Evolutionary conservation across 805 yeast species (phyloP).

Genomic region (Cyberlindnera suaveolens): DNA sequence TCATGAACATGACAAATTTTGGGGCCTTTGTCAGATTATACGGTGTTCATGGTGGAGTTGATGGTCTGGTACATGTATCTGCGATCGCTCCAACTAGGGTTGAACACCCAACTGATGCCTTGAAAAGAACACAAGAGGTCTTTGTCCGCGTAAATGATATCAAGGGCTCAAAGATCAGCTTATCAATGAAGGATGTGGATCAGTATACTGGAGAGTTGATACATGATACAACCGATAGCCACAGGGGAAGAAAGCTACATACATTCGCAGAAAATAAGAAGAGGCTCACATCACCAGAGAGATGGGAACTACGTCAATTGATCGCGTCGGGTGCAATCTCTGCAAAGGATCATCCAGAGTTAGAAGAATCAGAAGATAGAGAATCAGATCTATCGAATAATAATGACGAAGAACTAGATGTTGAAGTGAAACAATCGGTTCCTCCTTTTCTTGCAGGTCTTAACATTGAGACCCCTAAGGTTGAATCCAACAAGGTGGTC

Average conservation of each 20-base stretch:
- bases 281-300: slow-evolving; percentile 74
- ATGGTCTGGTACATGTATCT: slow-evolving; percentile 77
- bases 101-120: slow-evolving; percentile 51
- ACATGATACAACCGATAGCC: neutral
- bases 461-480: slow-evolving; percentile 27
- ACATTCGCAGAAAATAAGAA: slow-evolving; percentile 23
- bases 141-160: slow-evolving; percentile 51
- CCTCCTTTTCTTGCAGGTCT: slow-evolving; percentile 71
- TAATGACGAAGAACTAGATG: slow-evolving; percentile 48
- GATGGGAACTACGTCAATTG: slow-evolving; percentile 85
- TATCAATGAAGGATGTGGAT: slow-evolving; percentile 68
- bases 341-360: slow-evolving; percentile 63
- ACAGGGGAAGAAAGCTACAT: slow-evolving; percentile 14
- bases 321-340: slow-evolving; percentile 72
- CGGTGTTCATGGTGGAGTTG: slow-evolving; percentile 30
- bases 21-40: slow-evolving; percentile 72
- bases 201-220: slow-evolving; percentile 54
- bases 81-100: slow-evolving; percentile 50
- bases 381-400: slow-evolving; percentile 10
- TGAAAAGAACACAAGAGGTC: slow-evolving; percentile 53
- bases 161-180: slow-evolving; percentile 43
- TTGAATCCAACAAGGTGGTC: slow-evolving; percentile 51
- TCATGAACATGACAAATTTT: slow-evolving; percentile 53
- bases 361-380: slow-evolving; percentile 28
- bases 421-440: slow-evolving; percentile 62